Evolutionary conservation across 2,329 filamentous ascomycete genomes (phyloP), one percentile per base, ranked within the genome.

Genomic region (Chaetomiaceae sp.): DNA sequence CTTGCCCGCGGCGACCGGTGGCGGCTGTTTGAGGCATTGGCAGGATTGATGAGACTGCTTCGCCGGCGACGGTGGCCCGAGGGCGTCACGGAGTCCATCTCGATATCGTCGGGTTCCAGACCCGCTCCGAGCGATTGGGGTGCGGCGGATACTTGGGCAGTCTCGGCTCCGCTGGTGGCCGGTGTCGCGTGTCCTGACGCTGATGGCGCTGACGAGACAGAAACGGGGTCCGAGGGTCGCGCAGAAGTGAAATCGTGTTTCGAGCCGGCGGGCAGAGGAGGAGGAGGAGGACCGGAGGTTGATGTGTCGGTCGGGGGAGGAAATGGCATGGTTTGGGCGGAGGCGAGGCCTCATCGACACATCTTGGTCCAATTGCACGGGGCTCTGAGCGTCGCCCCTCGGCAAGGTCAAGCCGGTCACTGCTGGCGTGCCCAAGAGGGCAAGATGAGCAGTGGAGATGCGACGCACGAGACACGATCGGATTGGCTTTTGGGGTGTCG

Each of bases 41-140:
- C 64, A 20, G 72, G 69, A 57, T 72, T 74, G 63, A 76, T 76
- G 22, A 81, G 67, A 58, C 78, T 81, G 69, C 79, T 82, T 54
- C 78, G 73, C 42, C 80, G 78, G 55, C 79, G 75, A 38, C 78
- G 75, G 63, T 81, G 79, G 61, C 78, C 73, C n/a, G 66, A 63
- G 2, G 72, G 69, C 36, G 66, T 65, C 58, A 82, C 72, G 34
- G 77, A 69, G 57, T 76, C 78, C 78, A 82, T 82, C 70, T 83
- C 79, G 61, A 82, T 79, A 57, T 75, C 72, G 36, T 55, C 53
- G 33, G 43, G 17, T 39, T 46, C 58, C 31, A 31, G 38, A 46
- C 51, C 55, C 29, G 52, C 49, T 29, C 37, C 25, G 23, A 51
- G 20, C 12, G 47, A 36, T 31, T 47, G 47, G 22, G 51, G 33